Evolutionary conservation across 1,284 basidiomycete species (phyloP), one percentile per base, ranked within the genome.

Genomic region (Rhodotorula mucilaginosa): DNA sequence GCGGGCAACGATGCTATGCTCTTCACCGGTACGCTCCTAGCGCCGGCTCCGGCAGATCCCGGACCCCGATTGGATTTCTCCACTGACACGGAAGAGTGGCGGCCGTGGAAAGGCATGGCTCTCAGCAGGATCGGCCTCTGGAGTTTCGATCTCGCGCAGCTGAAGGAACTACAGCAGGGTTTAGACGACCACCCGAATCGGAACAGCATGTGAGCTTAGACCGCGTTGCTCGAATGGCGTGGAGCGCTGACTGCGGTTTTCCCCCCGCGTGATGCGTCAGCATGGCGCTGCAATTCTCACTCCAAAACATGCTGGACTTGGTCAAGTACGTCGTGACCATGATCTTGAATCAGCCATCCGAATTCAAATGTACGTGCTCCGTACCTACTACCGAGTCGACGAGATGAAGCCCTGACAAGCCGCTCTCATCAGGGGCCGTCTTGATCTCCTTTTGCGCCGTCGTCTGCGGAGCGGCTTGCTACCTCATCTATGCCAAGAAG

Each of bases 141-240:
- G 83, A 79, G 80, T 0, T 85, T 85, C 67, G 84, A 85, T 68
- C 78, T 85, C 0, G 79, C 74, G 10, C 80, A 82, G 62, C 74
- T 81, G 6, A 82, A 83, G 68, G 79, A 81, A 61, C 74, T 84
- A 0, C 82, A 83, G 73, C 71, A 80, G 16, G 79, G 80, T 5
- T 79, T 83, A 0, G 74, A 80, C 48, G 62, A 74, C 31, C 81
- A 83, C 66, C 82, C 83, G 2, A 74, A 78, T 1, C 76, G 80
- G 21, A 83, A 83, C 64, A 75, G 79, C 34, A 77, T 83, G 64
- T 74, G 26, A 58, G 75, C 6, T 23, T 3, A 12, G 19, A 3
- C 0, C 5, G n/a, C 56, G 58, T 29, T 58, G 48, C 29, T 44
- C 39, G 2, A 29, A 29, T 29, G 26, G 10, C n/a, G 52, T 5